phyloP scores from a whole-genome alignment of 257 asterid species.

The Penstemon davidsonii region DNA sequence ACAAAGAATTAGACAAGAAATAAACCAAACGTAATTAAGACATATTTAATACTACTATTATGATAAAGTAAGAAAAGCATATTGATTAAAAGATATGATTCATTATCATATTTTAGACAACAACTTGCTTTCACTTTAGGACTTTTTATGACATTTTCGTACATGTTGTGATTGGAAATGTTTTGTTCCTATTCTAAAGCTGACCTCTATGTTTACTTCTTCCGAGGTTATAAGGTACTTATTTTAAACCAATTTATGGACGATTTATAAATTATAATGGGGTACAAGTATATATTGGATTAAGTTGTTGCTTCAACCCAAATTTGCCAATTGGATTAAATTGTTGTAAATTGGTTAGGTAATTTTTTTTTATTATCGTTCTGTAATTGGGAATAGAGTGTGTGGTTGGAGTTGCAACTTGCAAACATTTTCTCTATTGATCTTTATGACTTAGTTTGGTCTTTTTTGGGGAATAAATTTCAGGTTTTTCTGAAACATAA shows the following conservation, averaged over 20 bases:
- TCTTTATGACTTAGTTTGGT: too few species aligned
- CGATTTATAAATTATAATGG: too few species aligned
- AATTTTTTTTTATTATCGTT: too few species aligned
- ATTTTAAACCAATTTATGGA: neutral
- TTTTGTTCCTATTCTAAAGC: conserved; percentile 9
- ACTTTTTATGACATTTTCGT: conserved; percentile 41
- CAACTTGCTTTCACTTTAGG: conserved; percentile 41
- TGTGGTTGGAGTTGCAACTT: too few species aligned
- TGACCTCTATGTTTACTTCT: neutral
- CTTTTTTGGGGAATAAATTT: too few species aligned
- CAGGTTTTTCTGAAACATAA: too few species aligned
- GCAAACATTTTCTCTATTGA: too few species aligned
- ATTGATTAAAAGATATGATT: conserved; percentile 27
- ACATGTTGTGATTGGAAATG: conserved; percentile 34
- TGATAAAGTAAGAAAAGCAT: neutral
- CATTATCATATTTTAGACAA: conserved; percentile 35
- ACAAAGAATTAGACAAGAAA: conserved; percentile 39
- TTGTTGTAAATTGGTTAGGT: too few species aligned
- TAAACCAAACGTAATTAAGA: conserved; percentile 22
- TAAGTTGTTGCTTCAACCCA: too few species aligned
- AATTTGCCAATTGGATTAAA: too few species aligned
- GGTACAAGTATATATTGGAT: too few species aligned
- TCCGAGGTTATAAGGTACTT: neutral
- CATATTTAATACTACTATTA: neutral
- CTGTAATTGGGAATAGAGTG: too few species aligned